A percentile compares a stretch with the other conserved stretches of the same genome.
These are phyloP conservation scores for Cladosporium cucumerinum DNA, from an alignment of 2,329 filamentous ascomycete genomes.

Conservation along the genomic window DNA sequence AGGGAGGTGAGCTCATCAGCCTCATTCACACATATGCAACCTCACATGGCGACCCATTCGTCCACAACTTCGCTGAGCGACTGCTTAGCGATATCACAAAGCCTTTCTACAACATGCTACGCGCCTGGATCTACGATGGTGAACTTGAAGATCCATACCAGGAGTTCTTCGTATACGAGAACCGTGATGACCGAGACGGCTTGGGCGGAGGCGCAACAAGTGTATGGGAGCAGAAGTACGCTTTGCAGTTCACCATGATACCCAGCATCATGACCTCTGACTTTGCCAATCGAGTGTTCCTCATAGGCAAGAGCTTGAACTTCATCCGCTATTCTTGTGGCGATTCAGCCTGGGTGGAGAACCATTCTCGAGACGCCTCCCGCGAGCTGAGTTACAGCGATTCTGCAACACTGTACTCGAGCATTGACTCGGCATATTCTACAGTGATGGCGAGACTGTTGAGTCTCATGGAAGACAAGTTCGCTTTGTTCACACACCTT, in stretches of 20 bases:
- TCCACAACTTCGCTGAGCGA: slow-evolving; percentile 87
- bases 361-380: slow-evolving; percentile 87
- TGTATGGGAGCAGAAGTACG: slow-evolving; percentile 98
- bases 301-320: slow-evolving; percentile 96
- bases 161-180: slow-evolving; percentile 93
- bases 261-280: slow-evolving; percentile 90
- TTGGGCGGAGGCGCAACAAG: slow-evolving; percentile 63
- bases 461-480: slow-evolving; percentile 89
- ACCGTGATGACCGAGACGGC: slow-evolving; percentile 55
- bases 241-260: slow-evolving; percentile 78
- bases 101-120: slow-evolving; percentile 94
- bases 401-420: slow-evolving; percentile 83
- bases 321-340: slow-evolving; percentile 96
- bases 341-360: slow-evolving; percentile 92
- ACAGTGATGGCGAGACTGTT: slow-evolving; percentile 95
- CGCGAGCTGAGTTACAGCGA: slow-evolving; percentile 91
- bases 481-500: slow-evolving; percentile 89
- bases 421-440: slow-evolving; percentile 96
- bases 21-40: slow-evolving; percentile 91
- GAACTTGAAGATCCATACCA: slow-evolving; percentile 93
- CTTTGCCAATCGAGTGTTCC: slow-evolving; percentile 92
- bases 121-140: slow-evolving; percentile 97
- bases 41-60: slow-evolving; percentile 91
- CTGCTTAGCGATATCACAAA: slow-evolving; percentile 81
- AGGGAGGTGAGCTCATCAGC: slow-evolving; percentile 87